Percentiles rank a stretch among this genome's conserved stretches.
phyloP scores from a whole-genome alignment of 345 rosid species.

The Eucalyptus camaldulensis region DNA sequence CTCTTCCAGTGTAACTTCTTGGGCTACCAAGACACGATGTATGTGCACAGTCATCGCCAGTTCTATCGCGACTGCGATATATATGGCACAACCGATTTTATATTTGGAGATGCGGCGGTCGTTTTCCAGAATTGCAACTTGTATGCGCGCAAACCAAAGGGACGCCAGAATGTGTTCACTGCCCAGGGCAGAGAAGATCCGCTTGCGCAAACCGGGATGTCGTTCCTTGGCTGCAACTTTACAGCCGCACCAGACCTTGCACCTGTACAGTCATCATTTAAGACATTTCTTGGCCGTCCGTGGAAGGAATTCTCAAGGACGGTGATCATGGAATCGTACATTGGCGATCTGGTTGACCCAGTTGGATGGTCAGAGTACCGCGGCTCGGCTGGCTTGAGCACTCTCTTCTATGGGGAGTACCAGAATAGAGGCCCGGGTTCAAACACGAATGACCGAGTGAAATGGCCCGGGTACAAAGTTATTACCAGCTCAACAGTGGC shows the following conservation, averaged over 20 bases:
- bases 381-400: background rate
- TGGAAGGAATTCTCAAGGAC: background rate
- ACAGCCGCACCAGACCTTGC: background rate
- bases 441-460: slow-evolving; percentile 4
- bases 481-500: slow-evolving; percentile 6
- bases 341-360: background rate
- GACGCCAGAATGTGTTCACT: background rate
- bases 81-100: slow-evolving; percentile 13
- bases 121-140: slow-evolving; percentile 1
- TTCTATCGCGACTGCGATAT: slow-evolving; percentile 14
- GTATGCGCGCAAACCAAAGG: background rate
- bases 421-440: slow-evolving; percentile 19
- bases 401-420: slow-evolving; percentile 25
- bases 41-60: slow-evolving; percentile 3
- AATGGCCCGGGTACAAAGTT: slow-evolving; percentile 22
- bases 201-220: background rate
- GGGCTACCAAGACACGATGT: slow-evolving; percentile 1
- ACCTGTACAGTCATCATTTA: background rate
- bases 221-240: slow-evolving; percentile 2
- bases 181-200: slow-evolving; percentile 12
- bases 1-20: slow-evolving; percentile 8
- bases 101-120: slow-evolving; percentile 17
- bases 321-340: background rate
- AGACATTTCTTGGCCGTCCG: slow-evolving; percentile 11
- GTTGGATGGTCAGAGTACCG: background rate